Evolutionary conservation across 1,284 basidiomycete genomes (phyloP), one percentile per base, ranked within the genome.

Genomic region (Puccinia polysora): DNA sequence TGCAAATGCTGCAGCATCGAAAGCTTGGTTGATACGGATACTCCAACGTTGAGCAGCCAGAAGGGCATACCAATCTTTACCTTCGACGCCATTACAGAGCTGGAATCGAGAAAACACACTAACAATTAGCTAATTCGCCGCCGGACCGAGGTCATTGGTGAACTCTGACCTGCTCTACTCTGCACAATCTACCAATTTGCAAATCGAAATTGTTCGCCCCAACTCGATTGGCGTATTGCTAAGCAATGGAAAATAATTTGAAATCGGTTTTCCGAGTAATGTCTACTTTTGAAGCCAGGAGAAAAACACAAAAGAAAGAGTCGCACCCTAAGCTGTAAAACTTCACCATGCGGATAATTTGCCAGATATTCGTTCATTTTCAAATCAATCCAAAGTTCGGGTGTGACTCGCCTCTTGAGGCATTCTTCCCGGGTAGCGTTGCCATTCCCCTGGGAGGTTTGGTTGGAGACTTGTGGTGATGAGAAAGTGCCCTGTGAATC

Each of bases 1-100:
- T 18, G 70, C 70, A 45, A 72, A 72, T 4, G 60, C 60, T n/a
- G 65, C 50, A 23, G 70, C 62, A 56, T 65, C 49, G 38, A 47
- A 72, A 2, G 53, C 52, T 65, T 72, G 70, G 32, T 64, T 72
- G 38, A 72, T 56, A 23, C 60, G 60, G 45, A 43, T 65, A 23
- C 53, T 64, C 70, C 70, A 72, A 23, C 70, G 59, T 53, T 72
- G 70, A 45, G 70, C 70, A 43, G 70, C 70, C 12, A 72, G 50
- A 14, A 72, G 62, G 30, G 70, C 70, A 65, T 72, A 72, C 70
- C 70, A 72, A 38, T 72, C 70, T 65, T 72, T 64, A 36, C 70
- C 70, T 20, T 30, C 34, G 30, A 72, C 70, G 12, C 60, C 70
- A 23, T 65, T 56, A 32, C 70, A 72, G 36, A 72, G 52, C 70